Conservation (phyloP, 495 filamentous ascomycete genomes). For the Annulohypoxylon bovei region DNA sequence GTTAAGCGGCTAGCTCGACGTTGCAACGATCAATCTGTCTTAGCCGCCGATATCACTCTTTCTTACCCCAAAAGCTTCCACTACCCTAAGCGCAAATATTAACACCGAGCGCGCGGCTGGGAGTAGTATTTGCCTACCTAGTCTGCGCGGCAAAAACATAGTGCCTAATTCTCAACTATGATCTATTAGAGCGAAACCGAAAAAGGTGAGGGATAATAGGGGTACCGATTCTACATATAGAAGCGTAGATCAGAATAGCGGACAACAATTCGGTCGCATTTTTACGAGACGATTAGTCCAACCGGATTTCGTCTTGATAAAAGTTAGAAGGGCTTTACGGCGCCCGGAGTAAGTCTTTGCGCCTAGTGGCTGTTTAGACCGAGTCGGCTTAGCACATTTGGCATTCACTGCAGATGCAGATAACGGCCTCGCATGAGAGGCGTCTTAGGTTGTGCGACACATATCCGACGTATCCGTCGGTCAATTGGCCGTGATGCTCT, state of each 20-base stretch:
- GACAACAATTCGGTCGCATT: not conserved
- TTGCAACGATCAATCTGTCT: not conserved
- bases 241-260: conserved; percentile 21
- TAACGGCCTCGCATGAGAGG: not conserved
- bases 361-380: not conserved
- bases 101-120: not conserved
- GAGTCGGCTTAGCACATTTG: not conserved
- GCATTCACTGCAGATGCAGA: conserved; percentile 9
- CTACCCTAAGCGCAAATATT: not conserved
- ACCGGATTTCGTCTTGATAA: not conserved
- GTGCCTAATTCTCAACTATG: not conserved
- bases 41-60: not conserved
- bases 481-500: not conserved
- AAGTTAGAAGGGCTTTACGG: not conserved
- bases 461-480: conserved; percentile 16
- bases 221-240: not conserved
- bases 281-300: conserved; percentile 10
- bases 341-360: not conserved
- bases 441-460: conserved; percentile 3
- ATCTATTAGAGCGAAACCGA: conserved; percentile 2
- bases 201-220: not conserved
- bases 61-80: not conserved
- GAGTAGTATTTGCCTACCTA: no score
- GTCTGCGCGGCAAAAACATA: not conserved
- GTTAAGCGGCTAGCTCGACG: not conserved